Evolutionary conservation across 352 stramenopile genomes (phyloP).

Genomic region (Phytopythium boreale): DNA sequence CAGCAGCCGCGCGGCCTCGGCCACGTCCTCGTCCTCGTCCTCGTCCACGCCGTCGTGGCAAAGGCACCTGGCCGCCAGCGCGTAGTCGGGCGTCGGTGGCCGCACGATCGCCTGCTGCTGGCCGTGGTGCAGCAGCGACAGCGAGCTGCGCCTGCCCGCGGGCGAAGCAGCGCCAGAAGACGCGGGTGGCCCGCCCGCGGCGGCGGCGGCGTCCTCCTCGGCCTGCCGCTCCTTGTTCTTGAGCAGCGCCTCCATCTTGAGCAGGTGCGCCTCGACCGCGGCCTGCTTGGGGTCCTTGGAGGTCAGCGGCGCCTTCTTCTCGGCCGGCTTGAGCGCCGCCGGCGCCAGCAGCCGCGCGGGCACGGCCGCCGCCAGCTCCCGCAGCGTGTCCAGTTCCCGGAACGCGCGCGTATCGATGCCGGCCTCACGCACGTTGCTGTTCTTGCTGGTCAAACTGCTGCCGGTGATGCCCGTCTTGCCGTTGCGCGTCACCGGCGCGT

Average conservation of each 20-base stretch:
- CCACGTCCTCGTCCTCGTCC: constrained; percentile 49
- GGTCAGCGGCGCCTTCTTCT: constrained; percentile 46
- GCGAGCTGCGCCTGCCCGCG: constrained; percentile 6
- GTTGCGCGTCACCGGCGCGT: constrained; percentile 67
- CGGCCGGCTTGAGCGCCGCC: constrained; percentile 35
- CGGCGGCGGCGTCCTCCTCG: background rate
- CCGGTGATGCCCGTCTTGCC: constrained; percentile 40
- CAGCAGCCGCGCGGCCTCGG: constrained; percentile 73
- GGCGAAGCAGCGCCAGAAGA: background rate
- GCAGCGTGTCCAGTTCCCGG: constrained; percentile 48
- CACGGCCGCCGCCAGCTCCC: constrained; percentile 62
- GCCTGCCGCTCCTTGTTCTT: constrained; percentile 51
- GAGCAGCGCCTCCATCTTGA: constrained; percentile 87
- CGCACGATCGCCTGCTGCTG: constrained; percentile 50
- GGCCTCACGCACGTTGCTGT: constrained; percentile 33
- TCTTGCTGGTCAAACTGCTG: background rate
- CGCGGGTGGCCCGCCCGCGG: background rate
- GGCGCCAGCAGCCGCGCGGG: constrained; percentile 49
- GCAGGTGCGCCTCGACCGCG: constrained; percentile 72
- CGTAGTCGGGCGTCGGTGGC: constrained; percentile 80
- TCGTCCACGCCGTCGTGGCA: constrained; percentile 14
- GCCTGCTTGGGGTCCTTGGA: constrained; percentile 79
- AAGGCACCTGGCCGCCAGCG: constrained; percentile 12
- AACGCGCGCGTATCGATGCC: constrained; percentile 56
- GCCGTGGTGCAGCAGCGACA: constrained; percentile 27